These are phyloP conservation scores for Ochetophila trinervis DNA, from an alignment of 306 rosid species.

Conservation along the genomic window DNA sequence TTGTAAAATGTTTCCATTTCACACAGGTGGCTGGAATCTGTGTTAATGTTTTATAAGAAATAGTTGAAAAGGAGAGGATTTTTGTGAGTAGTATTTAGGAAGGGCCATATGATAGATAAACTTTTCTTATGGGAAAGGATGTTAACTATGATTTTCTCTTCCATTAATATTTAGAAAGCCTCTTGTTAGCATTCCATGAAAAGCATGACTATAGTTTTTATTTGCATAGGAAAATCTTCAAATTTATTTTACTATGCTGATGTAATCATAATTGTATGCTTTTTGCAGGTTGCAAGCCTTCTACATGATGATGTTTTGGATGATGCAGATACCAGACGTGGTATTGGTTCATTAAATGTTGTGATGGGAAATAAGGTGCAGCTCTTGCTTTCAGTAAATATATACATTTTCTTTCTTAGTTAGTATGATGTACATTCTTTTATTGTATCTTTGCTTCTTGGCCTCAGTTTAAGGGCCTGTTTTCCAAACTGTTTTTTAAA, in stretches of 20 bases:
- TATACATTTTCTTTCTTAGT: slow-evolving; percentile 2
- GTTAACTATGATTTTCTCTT: neutral
- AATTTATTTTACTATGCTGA: neutral
- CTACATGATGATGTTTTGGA: slow-evolving; percentile 98
- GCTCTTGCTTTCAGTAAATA: neutral
- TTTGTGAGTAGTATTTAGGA: neutral
- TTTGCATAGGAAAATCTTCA: neutral
- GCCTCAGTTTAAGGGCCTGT: neutral
- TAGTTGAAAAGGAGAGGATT: slow-evolving; percentile 4
- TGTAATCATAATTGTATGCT: slow-evolving; percentile 8
- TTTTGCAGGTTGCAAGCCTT: slow-evolving; percentile 87
- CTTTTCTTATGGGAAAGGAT: neutral
- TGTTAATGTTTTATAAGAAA: neutral
- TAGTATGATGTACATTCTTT: neutral
- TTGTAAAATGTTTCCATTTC: neutral
- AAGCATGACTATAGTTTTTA: neutral
- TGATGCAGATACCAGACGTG: slow-evolving; percentile 97
- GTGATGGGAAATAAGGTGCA: slow-evolving; percentile 92
- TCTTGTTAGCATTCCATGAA: slow-evolving; percentile 1
- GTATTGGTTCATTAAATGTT: slow-evolving; percentile 73
- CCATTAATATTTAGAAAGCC: neutral
- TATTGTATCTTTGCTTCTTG: neutral
- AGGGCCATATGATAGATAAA: neutral
- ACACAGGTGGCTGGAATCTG: neutral
- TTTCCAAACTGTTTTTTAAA: neutral